Conservation (phyloP, 2,329 filamentous ascomycete species). For the Incumbomyces delicatus region DNA sequence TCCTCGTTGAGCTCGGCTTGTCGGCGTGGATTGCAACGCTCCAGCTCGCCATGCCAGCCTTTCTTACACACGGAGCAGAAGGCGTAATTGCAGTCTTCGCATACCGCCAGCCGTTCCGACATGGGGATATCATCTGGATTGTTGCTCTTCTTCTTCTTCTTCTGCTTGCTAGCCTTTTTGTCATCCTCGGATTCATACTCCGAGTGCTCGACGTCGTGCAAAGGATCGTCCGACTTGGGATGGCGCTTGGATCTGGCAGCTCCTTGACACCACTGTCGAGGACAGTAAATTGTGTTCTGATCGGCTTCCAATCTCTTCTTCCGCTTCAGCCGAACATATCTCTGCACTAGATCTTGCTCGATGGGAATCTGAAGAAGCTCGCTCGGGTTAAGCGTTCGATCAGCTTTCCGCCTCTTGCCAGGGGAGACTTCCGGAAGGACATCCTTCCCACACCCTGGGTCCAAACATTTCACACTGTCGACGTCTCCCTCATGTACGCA, state of each 20-base stretch:
- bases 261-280: slow-evolving; percentile 83
- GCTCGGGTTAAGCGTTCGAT: slow-evolving; percentile 64
- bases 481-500: slow-evolving; percentile 82
- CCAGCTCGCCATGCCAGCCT: slow-evolving; percentile 88
- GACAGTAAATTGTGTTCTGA: slow-evolving; percentile 86
- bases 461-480: slow-evolving; percentile 65
- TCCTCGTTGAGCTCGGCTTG: slow-evolving; percentile 67
- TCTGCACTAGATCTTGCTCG: slow-evolving; percentile 61
- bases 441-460: slow-evolving; percentile 63
- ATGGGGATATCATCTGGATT: slow-evolving; percentile 36
- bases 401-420: slow-evolving; percentile 47
- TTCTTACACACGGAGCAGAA: slow-evolving; percentile 69
- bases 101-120: slow-evolving; percentile 66
- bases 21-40: slow-evolving; percentile 56
- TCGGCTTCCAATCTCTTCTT: slow-evolving; percentile 88
- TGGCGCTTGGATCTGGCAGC: slow-evolving; percentile 68
- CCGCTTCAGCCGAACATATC: slow-evolving; percentile 82
- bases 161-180: slow-evolving; percentile 24
- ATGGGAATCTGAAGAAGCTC: slow-evolving; percentile 73
- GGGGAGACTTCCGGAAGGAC: slow-evolving; percentile 19
- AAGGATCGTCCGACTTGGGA: slow-evolving; percentile 58
- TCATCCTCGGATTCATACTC: slow-evolving; percentile 17
- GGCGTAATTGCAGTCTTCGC: slow-evolving; percentile 78
- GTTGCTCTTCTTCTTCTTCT: slow-evolving; percentile 14
- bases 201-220: slow-evolving; percentile 41